Evolutionary conservation across 2,329 filamentous ascomycete species (phyloP), one percentile per base, ranked within the genome.

Genomic region (Phaeosphaeria sp.): DNA sequence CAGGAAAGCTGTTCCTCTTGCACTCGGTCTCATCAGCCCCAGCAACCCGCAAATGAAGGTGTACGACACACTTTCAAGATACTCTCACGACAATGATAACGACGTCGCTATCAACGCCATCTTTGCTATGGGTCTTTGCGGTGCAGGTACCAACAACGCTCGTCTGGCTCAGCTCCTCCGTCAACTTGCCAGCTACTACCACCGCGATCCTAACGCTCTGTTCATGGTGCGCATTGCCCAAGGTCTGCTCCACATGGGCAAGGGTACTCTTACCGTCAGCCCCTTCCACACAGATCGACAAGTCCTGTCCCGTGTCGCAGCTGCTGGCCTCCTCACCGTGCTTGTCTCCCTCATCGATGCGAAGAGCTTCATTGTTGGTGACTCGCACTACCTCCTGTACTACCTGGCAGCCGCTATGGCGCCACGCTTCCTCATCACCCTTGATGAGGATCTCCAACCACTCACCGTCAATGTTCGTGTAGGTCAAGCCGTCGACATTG

Each of bases 11-110:
- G 95, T 99, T 27, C 95, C 95, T 36, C 84, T 99, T 53, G 95
- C 95, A 24, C 96, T 99, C 92, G 96, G 93, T 72, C 86, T 99
- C 53, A 90, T 99, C 74, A 97, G 92, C 80, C 92, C 96, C 13
- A 97, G 93, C 81, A 99, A 99, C 81, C 95, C 95, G 11, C 96
- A 99, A 78, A 99, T 99, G 94, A 99, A 98, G 84, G 91, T 99
- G 48, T 99, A 99, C 82, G 95, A 99, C 78, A 99, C 95, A 0
- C 84, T 99, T 11, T 99, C 95, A 51, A 86, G 95, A 74, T 99
- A 99, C 85, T 96, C 91, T 64, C 95, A 99, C 85, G 95, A 99
- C 82, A 99, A 95, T 67, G 95, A 99, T 80, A 96, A 94, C 61
- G 95, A 99, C 72, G 95, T 99, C 47, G 95, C 95, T 40, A 91